Percentiles rank a stretch among this genome's conserved stretches.
Conservation (phyloP, 805 yeast species). For the Saccharomyces jurei region DNA sequence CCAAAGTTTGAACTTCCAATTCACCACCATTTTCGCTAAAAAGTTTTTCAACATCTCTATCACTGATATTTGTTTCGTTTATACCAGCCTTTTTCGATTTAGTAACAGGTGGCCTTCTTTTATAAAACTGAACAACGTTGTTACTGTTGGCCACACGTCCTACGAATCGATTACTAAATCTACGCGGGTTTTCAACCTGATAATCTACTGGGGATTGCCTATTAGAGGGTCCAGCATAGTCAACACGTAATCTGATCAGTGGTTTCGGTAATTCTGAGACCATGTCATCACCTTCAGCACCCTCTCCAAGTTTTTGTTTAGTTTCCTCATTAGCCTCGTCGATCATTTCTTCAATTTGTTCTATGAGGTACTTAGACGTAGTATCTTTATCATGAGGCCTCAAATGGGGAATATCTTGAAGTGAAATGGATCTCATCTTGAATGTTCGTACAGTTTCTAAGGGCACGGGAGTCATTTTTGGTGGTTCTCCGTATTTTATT, state of each 20-base stretch:
- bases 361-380: constrained; percentile 50
- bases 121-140: constrained; percentile 68
- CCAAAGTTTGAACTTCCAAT: constrained; percentile 52
- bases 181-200: constrained; percentile 82
- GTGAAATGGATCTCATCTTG: constrained; percentile 54
- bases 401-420: constrained; percentile 46
- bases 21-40: constrained; percentile 30
- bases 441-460: constrained; percentile 72
- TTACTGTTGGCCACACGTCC: constrained; percentile 88
- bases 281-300: constrained; percentile 16
- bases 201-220: constrained; percentile 40
- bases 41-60: constrained; percentile 11
- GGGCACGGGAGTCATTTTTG: constrained; percentile 39
- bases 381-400: constrained; percentile 55
- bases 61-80: constrained; percentile 5
- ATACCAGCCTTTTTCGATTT: constrained; percentile 7
- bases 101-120: constrained; percentile 33
- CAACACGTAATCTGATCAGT: constrained; percentile 71
- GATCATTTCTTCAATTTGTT: constrained; percentile 62
- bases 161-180: constrained; percentile 84
- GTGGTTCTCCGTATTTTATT: constrained; percentile 50
- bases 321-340: constrained; percentile 47
- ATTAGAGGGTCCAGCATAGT: constrained; percentile 54
- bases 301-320: constrained; percentile 26
- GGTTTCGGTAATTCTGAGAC: constrained; percentile 60